Percentiles rank a stretch among this genome's conserved stretches.
Conservation (phyloP, 805 yeast genomes). For the Kuraishia molischiana region DNA sequence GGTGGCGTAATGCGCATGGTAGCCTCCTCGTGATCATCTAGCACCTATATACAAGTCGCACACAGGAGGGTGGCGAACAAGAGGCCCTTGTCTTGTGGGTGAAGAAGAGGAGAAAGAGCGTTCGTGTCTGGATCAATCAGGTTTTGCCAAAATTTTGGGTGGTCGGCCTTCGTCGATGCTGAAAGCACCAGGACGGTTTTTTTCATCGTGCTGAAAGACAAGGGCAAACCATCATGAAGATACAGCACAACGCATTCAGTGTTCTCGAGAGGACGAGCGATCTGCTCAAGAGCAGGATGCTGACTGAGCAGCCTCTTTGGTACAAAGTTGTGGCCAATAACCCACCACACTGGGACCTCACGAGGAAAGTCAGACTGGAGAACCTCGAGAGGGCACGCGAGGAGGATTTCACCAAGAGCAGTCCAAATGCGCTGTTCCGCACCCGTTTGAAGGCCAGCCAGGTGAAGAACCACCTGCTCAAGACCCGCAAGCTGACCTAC, state of each 20-base stretch:
- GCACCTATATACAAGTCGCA: too few relatives aligned
- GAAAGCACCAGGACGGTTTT: too few relatives aligned
- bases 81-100: too few relatives aligned
- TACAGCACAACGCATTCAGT: constrained; percentile 64
- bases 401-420: constrained; percentile 8
- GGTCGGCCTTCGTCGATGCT: too few relatives aligned
- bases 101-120: too few relatives aligned
- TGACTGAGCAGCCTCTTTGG: constrained; percentile 78
- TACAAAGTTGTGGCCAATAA: constrained; percentile 70
- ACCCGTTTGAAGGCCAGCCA: constrained; percentile 35
- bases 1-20: too few relatives aligned
- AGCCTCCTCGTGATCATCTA: too few relatives aligned
- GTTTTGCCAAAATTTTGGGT: too few relatives aligned
- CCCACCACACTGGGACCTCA: constrained; percentile 68
- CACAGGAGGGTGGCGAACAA: too few relatives aligned
- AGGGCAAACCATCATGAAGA: too few relatives aligned
- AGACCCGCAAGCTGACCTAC: constrained; percentile 44
- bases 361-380: constrained; percentile 21
- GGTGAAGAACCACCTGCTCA: constrained; percentile 30
- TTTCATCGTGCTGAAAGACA: too few relatives aligned
- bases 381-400: constrained; percentile 13
- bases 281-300: constrained; percentile 59
- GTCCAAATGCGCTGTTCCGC: constrained; percentile 21
- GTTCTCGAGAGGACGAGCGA: constrained; percentile 78
- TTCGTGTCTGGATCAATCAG: too few relatives aligned